Evolutionary conservation across 805 yeast species (phyloP), one percentile per base, ranked within the genome.

Genomic region (Nakazawaea populi): DNA sequence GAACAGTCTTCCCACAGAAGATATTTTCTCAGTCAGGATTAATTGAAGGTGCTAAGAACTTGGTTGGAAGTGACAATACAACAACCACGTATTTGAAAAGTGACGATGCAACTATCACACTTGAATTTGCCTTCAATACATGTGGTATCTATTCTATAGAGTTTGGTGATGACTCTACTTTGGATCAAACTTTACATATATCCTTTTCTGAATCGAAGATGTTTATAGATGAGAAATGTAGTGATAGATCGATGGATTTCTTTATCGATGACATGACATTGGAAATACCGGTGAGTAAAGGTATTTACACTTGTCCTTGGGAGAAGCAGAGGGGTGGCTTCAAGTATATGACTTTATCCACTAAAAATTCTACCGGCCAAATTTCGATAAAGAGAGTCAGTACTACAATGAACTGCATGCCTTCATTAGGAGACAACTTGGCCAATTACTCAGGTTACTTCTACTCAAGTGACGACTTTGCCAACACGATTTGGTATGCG

Each of bases 401-500:
- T 12, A 52, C 54, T 24, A 28, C 9, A 12, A 52, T 52, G 54
- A 52, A 48, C 37, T 42, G 48, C 24, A 52, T 52, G 54, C 54
- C 54, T 7, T 43, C 48, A n/a, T 39, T 52, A 37, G 52, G 52
- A 7, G 54, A 52, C 7, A 35, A 48, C 30, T 43, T 52, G 49
- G 31, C 42, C 4, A 48, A 48, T 14, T 52, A 52, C 43, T 42
- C 51, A 4, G 51, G 51, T 7, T 48, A 42, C 38, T 48, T 48
- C 39, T 18, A 48, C 47, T 34, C 48, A 73, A 49, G 69, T 72
- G 50, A 76, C 76, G 38, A 73, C 69, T 48, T 73, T 74, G 76
- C 76, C 70, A 61, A 72, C 75, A 7, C 76, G 68, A 61, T 68
- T 69, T 71, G 72, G 76, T 39, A 65, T 65, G 56, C 75, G 72